Evolutionary conservation across 2,329 filamentous ascomycete genomes (phyloP).

Genomic region (Monosporascus ibericus): DNA sequence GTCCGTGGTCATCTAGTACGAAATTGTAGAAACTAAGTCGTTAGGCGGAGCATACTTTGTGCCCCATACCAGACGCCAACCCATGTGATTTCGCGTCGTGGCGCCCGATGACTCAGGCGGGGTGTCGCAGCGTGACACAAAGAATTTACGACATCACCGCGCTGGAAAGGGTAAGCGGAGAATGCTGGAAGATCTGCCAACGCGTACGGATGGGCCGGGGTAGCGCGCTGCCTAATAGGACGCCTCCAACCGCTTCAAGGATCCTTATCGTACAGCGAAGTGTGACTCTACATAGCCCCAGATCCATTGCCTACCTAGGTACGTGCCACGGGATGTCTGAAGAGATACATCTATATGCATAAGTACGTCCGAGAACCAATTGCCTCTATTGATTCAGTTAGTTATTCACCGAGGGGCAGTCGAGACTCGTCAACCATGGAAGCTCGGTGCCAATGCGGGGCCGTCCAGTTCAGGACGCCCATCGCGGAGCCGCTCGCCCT

Average conservation of each 20-base stretch:
- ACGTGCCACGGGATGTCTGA: too few relatives aligned
- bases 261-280: too few relatives aligned
- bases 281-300: too few relatives aligned
- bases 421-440: conserved; percentile 38
- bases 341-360: too few relatives aligned
- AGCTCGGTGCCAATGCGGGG: conserved; percentile 58
- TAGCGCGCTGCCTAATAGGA: not conserved
- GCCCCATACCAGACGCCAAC: conserved; percentile 7
- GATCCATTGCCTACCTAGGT: too few relatives aligned
- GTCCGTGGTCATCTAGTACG: too few relatives aligned
- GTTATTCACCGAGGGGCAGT: not conserved
- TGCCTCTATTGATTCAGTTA: not conserved
- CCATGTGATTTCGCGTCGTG: conserved; percentile 16
- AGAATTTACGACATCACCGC: not conserved
- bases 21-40: not conserved
- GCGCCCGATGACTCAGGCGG: not conserved
- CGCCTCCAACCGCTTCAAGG: not conserved
- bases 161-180: too few relatives aligned
- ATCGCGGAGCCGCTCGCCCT: conserved; percentile 53
- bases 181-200: too few relatives aligned
- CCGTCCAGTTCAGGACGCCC: conserved; percentile 57
- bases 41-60: not conserved
- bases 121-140: not conserved
- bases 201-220: not conserved
- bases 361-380: not conserved